Evolutionary conservation across 257 asterid species (phyloP).

Genomic region (Gynochthodes officinalis): DNA sequence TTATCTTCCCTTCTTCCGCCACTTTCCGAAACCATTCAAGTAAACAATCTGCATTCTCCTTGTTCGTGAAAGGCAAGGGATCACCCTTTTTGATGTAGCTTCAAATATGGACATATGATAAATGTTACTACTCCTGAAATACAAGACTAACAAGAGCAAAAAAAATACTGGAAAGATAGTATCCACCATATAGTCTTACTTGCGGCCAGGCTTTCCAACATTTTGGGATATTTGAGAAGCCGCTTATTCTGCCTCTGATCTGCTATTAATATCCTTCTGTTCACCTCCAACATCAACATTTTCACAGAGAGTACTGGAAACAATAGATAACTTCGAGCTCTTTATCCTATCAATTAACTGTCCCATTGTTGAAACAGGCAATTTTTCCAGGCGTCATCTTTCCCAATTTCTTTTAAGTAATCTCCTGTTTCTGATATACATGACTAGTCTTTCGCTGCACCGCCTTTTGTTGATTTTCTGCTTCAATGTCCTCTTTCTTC

Average conservation of each 20-base stretch:
- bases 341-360: slow-evolving; percentile 19
- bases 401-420: slow-evolving; percentile 13
- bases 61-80: slow-evolving; percentile 14
- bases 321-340: slow-evolving; percentile 14
- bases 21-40: slow-evolving; percentile 22
- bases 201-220: slow-evolving; percentile 9
- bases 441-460: slow-evolving; percentile 1
- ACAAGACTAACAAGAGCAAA: neutral
- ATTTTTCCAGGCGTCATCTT: slow-evolving; percentile 18
- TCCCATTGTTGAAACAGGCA: slow-evolving; percentile 23
- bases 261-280: slow-evolving; percentile 20
- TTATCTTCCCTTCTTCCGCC: slow-evolving; percentile 18
- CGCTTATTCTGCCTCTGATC: slow-evolving; percentile 18
- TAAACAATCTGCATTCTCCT: slow-evolving; percentile 19
- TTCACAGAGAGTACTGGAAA: slow-evolving; percentile 4
- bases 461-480: neutral
- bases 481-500: slow-evolving; percentile 1
- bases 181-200: slow-evolving; percentile 14
- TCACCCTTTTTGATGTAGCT: slow-evolving; percentile 24
- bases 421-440: neutral
- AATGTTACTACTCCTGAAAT: neutral
- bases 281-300: neutral
- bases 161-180: neutral
- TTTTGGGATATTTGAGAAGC: slow-evolving; percentile 24
- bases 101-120: neutral